These are phyloP conservation scores for Neonothopanus nambi DNA, from an alignment of 1,284 basidiomycete genomes.

Conservation along the genomic window DNA sequence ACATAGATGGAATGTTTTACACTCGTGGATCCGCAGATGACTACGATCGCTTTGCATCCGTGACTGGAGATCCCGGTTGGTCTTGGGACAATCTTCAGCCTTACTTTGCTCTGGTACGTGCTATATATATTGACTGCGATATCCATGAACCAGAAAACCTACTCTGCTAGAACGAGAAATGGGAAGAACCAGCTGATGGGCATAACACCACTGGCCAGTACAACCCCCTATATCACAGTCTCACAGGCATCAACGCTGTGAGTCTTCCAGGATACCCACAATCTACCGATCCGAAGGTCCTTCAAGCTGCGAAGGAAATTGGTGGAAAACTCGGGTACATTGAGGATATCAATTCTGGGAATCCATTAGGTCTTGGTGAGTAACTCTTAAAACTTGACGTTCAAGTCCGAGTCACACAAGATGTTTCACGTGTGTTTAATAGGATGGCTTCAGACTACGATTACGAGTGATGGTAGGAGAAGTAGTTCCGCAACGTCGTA, in stretches of 20 bases:
- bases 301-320: slow-evolving; percentile 19
- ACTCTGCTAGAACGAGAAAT: background rate
- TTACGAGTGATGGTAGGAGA: slow-evolving; percentile 17
- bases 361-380: slow-evolving; percentile 31
- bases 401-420: no score
- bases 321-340: slow-evolving; percentile 23
- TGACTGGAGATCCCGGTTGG: slow-evolving; percentile 29
- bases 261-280: slow-evolving; percentile 18
- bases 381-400: background rate
- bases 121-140: background rate
- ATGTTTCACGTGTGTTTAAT: no score
- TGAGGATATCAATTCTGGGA: slow-evolving; percentile 30
- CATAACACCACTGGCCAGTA: slow-evolving; percentile 27
- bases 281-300: slow-evolving; percentile 14
- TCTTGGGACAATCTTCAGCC: slow-evolving; percentile 28
- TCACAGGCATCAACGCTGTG: slow-evolving; percentile 27
- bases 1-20: slow-evolving; percentile 28
- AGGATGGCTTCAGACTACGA: slow-evolving; percentile 24
- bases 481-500: slow-evolving; percentile 24
- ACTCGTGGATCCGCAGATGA: slow-evolving; percentile 31
- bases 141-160: no score
- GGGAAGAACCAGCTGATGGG: slow-evolving; percentile 17
- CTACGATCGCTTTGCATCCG: slow-evolving; percentile 25
- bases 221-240: slow-evolving; percentile 25
- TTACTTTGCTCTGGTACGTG: slow-evolving; percentile 27